Evolutionary conservation across 176 grass and related monocot species (phyloP).

Genomic region (Cenchrus fungigraminus): DNA sequence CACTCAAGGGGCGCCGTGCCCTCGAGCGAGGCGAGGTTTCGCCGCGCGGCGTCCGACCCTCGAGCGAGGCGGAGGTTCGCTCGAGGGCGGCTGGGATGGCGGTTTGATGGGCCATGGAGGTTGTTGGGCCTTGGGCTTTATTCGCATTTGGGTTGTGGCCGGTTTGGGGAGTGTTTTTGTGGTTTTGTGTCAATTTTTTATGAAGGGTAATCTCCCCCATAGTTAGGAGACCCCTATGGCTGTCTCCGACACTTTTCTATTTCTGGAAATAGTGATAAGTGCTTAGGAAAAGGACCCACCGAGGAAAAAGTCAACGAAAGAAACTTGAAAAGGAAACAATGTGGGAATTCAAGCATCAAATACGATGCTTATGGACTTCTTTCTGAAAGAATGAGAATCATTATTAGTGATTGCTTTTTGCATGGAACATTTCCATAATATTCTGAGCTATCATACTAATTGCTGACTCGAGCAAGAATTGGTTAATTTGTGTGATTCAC

Average conservation of each 20-base stretch:
- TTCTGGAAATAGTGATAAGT: conserved; percentile 42
- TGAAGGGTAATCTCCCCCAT: no score
- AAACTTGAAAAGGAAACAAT: conserved; percentile 31
- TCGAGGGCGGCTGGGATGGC: no score
- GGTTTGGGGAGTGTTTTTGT: no score
- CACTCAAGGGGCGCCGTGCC: no score
- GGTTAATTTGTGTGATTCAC: conserved; percentile 1
- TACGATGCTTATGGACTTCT: conserved; percentile 35
- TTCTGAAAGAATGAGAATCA: conserved; percentile 58
- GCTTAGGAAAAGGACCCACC: conserved; percentile 38
- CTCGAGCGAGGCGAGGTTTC: no score
- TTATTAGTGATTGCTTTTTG: conserved; percentile 44
- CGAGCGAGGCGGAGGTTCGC: no score
- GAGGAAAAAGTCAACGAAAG: conserved; percentile 40
- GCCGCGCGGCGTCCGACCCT: no score
- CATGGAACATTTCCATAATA: conserved; percentile 24
- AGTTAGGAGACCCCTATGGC: no score
- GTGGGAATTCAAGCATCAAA: conserved; percentile 52
- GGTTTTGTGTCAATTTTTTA: no score
- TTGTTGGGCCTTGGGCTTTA: no score
- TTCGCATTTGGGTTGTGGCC: no score
- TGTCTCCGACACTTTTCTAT: conserved; percentile 7
- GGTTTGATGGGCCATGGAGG: no score
- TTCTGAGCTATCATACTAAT: not conserved
- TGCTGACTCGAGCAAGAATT: not conserved